Percentiles rank a stretch among this genome's conserved stretches.
phyloP scores from a whole-genome alignment of 1,139 yeast species.

The Yamadazyma buinensis region DNA sequence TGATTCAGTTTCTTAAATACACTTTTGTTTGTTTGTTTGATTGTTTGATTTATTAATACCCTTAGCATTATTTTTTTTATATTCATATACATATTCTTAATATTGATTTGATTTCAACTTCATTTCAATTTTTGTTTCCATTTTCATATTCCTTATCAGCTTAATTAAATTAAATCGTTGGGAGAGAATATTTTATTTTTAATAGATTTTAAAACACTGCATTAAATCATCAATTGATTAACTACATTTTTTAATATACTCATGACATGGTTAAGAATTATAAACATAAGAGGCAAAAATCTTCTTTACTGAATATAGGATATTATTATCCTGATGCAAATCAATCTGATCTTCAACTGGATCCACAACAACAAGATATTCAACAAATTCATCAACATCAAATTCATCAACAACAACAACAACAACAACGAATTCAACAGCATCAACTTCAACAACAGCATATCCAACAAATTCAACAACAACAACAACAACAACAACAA shows the following conservation, averaged over 20 bases:
- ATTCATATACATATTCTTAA: too few species aligned
- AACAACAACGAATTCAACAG: constrained; percentile 8
- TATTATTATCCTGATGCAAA: constrained; percentile 24
- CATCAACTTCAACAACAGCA: constrained; percentile 8
- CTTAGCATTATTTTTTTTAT: too few species aligned
- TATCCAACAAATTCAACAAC: neutral
- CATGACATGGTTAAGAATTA: constrained; percentile 22
- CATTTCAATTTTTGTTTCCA: too few species aligned
- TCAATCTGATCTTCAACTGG: constrained; percentile 9
- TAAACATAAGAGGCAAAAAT: constrained; percentile 42
- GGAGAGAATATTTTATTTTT: too few species aligned
- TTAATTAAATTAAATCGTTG: too few species aligned
- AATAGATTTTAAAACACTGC: neutral
- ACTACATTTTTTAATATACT: neutral
- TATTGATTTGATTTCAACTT: too few species aligned
- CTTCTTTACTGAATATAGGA: constrained; percentile 35
- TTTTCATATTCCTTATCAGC: too few species aligned
- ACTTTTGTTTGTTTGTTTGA: too few species aligned
- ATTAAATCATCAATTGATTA: neutral
- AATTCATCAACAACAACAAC: constrained; percentile 6
- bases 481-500: too few species aligned
- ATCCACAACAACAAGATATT: constrained; percentile 6
- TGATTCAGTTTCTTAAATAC: too few species aligned
- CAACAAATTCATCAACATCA: constrained; percentile 1
- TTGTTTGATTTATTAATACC: too few species aligned